A percentile compares a stretch with the other conserved stretches of the same genome.
These are phyloP conservation scores for Microsporum audouinii DNA, from an alignment of 2,329 filamentous ascomycete genomes.

Conservation along the genomic window DNA sequence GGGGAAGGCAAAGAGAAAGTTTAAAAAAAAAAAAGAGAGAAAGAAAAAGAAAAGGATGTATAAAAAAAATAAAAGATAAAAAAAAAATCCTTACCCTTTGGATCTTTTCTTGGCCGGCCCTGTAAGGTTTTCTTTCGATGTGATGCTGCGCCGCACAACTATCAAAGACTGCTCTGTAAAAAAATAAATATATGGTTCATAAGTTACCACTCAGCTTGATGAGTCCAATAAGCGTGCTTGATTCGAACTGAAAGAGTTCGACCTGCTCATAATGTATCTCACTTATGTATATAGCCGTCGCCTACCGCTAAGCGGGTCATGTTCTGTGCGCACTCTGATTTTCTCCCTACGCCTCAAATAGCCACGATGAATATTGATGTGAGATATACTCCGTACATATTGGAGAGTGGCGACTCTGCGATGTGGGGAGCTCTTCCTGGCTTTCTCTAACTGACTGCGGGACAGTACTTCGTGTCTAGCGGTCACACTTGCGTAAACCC, in stretches of 20 bases:
- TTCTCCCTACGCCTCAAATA: not conserved
- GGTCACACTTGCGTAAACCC: constrained; percentile 2
- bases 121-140: not conserved
- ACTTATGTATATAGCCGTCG: not conserved
- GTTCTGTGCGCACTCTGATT: not conserved
- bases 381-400: not conserved
- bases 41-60: not conserved
- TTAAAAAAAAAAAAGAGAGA: not conserved
- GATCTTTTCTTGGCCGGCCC: not conserved
- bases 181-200: not conserved
- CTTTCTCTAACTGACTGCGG: not conserved
- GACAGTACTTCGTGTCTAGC: not conserved
- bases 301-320: not conserved
- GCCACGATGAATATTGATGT: not conserved
- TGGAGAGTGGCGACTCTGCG: not conserved
- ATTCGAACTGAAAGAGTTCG: not conserved
- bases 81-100: not conserved
- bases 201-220: not conserved
- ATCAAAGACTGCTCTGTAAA: not conserved
- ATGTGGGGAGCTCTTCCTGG: not conserved
- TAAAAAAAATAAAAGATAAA: not conserved
- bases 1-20: not conserved
- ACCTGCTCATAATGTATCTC: not conserved
- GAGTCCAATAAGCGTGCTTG: not conserved
- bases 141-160: not conserved